Base-by-base conservation (phyloP, 2,329 filamentous ascomycete species). In the Pseudogymnoascus sp. region DNA sequence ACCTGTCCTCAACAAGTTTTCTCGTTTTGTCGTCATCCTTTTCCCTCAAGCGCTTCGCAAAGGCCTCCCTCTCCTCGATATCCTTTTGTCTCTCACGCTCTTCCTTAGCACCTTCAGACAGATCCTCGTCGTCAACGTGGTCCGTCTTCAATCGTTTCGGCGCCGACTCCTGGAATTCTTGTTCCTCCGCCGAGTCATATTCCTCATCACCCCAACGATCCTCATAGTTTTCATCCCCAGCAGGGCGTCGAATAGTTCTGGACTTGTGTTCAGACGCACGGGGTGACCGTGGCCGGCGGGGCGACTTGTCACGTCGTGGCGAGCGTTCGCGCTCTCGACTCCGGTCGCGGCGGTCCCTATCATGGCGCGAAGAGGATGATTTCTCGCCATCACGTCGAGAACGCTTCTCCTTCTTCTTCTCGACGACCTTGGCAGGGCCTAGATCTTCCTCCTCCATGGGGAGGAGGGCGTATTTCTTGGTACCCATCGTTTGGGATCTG, bases 141-240 rank as follows among this genome's bases (percentile, higher is more conserved):
- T 73, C 78, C 28, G 88, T 75, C 70, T 89, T 86, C 1, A 86
- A 79, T 22, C 89, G 81, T 72, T 93, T 93, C 16, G 86, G 79
- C 1, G 86, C 83, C 0, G 89, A 88, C 66, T 89, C 86, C 47
- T 82, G 76, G 57, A 89, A 88, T 14, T 88, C 86, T 1, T 78
- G 77, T 33, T 54, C 47, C 28, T 77, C 78, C 20, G 80, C 78
- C 0, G 80, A 78, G 0, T 73, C 71, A 25, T 77, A 77, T 67
- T 90, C 88, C 69, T 92, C 88, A 67, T 94, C 90, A 1, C 86
- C 90, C 90, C 91, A 95, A 60, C 89, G 79, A 69, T 92, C 88
- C 57, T 92, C 88, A 65, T 88, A 87, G 65, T 89, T 83, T 33
- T 75, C 79, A 64, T 88, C 84, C 38, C 77, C 79, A 5, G 70